Conservation (phyloP, 305 asterid genomes). For the Salvia sclarea region DNA sequence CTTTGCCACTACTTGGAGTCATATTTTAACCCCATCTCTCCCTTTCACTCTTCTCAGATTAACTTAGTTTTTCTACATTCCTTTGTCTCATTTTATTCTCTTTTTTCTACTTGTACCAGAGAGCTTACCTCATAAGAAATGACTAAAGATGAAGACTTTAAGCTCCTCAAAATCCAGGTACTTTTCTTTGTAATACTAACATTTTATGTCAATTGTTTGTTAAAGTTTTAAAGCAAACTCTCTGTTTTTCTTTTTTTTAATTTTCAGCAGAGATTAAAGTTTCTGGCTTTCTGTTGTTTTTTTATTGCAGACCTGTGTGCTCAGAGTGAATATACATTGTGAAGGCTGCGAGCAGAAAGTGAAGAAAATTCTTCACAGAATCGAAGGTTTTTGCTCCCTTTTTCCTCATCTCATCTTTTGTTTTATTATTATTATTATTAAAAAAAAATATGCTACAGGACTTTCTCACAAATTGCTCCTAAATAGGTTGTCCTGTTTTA, state of each 20-base stretch:
- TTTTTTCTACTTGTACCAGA: no score
- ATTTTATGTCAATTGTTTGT: not conserved
- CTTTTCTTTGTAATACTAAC: not conserved
- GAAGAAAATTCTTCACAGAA: constrained; percentile 73
- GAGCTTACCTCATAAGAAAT: constrained; percentile 45
- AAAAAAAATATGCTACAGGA: constrained; percentile 8
- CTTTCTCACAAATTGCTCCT: not conserved
- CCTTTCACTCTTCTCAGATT: not conserved
- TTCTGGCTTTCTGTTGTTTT: not conserved
- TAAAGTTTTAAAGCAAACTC: not conserved
- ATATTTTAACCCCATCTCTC: not conserved
- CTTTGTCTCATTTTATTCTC: constrained; percentile 28
- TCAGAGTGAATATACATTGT: constrained; percentile 83
- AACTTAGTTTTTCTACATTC: not conserved
- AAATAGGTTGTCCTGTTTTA: not conserved
- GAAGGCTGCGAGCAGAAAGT: constrained; percentile 89
- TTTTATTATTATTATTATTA: not conserved
- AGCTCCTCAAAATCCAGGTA: constrained; percentile 93
- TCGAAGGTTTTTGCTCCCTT: constrained; percentile 59
- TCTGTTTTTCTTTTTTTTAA: not conserved
- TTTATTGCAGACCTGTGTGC: constrained; percentile 62
- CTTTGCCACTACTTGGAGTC: not conserved
- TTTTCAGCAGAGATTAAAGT: not conserved
- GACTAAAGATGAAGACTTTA: constrained; percentile 81
- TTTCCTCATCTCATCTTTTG: not conserved